phyloP scores from a whole-genome alignment of 176 grass and related monocot species.

The Raddia distichophylla region DNA sequence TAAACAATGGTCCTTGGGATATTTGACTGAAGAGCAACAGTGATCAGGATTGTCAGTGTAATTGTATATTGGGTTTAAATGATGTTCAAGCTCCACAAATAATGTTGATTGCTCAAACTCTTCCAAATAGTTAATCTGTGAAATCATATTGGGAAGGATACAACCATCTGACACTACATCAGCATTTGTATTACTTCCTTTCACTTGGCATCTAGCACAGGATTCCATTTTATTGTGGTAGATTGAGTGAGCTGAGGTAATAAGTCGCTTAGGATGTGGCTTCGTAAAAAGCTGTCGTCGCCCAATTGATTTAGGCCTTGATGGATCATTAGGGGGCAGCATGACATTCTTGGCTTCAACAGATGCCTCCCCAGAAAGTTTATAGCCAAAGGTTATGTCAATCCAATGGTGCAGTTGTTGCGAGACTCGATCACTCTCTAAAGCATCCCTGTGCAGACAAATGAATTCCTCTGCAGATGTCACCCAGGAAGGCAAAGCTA shows the following conservation, averaged over 20 bases:
- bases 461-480: slow-evolving; percentile 82
- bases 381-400: slow-evolving; percentile 98
- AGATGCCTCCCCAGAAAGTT: slow-evolving; percentile 83
- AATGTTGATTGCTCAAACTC: slow-evolving; percentile 71
- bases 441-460: slow-evolving; percentile 77
- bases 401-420: slow-evolving; percentile 92
- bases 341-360: slow-evolving; percentile 95
- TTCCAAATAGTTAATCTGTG: slow-evolving; percentile 58
- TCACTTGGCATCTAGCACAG: slow-evolving; percentile 57
- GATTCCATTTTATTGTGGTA: slow-evolving; percentile 59
- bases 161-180: slow-evolving; percentile 20
- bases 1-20: slow-evolving; percentile 28
- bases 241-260: slow-evolving; percentile 47
- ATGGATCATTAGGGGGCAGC: slow-evolving; percentile 78
- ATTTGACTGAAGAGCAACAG: slow-evolving; percentile 43
- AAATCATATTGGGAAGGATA: slow-evolving; percentile 32
- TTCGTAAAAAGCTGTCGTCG: slow-evolving; percentile 78
- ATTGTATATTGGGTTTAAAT: slow-evolving; percentile 72
- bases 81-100: slow-evolving; percentile 69
- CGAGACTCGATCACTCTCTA: slow-evolving; percentile 90
- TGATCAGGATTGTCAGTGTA: slow-evolving; percentile 44
- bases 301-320: slow-evolving; percentile 76
- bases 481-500: slow-evolving; percentile 85
- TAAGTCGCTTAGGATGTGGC: slow-evolving; percentile 74
- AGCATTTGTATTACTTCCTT: slow-evolving; percentile 28